Conservation (phyloP, 441 rosid genomes). For the Hura crepitans region DNA sequence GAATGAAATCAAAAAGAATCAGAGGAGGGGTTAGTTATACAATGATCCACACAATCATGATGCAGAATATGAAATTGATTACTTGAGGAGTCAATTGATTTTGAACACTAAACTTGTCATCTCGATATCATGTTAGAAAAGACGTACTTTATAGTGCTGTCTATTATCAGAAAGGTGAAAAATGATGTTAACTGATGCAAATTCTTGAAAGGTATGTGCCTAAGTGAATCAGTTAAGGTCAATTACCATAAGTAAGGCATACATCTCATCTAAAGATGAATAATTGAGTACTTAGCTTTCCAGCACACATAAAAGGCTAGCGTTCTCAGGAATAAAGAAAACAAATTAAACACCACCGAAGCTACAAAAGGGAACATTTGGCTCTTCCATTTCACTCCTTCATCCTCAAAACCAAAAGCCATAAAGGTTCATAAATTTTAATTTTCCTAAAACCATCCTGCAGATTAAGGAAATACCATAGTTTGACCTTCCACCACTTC, state of each 20-base stretch:
- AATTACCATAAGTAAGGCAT: neutral
- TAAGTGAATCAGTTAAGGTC: neutral
- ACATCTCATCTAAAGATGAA: neutral
- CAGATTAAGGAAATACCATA: conserved; percentile 45
- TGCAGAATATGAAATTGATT: neutral
- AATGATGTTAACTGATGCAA: neutral
- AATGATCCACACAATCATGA: neutral
- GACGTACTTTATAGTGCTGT: neutral
- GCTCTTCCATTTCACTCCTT: neutral
- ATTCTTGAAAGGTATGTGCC: neutral
- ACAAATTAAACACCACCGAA: neutral
- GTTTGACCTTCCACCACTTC: conserved; percentile 62
- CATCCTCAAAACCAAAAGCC: neutral
- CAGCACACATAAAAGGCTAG: neutral
- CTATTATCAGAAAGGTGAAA: neutral
- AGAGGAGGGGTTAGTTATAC: too few relatives aligned
- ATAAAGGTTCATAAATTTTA: neutral
- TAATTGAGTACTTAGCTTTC: neutral
- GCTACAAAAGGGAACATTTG: neutral
- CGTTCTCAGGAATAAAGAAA: neutral
- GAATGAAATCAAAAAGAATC: neutral
- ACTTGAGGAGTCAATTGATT: neutral
- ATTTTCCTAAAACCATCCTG: neutral
- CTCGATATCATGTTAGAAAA: neutral
- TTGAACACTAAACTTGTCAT: neutral